Evolutionary conservation across 176 grass and related monocot species (phyloP).

Genomic region (Rhynchospora breviuscula): DNA sequence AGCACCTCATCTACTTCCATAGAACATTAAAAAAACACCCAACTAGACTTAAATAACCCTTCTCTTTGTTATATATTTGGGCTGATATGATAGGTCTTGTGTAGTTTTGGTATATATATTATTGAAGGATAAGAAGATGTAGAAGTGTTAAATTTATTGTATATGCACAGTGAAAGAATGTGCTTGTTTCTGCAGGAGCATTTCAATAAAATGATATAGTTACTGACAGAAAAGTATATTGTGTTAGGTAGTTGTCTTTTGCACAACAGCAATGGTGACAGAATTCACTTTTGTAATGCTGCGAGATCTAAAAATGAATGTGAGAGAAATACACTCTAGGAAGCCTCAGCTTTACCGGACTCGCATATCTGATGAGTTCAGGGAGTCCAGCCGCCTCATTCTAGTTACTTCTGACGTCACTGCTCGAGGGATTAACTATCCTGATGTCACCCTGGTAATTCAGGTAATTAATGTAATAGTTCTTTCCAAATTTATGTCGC

Average conservation of each 20-base stretch:
- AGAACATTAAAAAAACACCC: background rate
- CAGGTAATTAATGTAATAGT: conserved; percentile 44
- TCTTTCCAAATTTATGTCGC: background rate
- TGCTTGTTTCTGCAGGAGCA: background rate
- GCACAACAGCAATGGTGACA: conserved; percentile 78
- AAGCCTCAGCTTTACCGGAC: conserved; percentile 86
- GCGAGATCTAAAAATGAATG: conserved; percentile 77
- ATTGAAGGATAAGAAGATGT: background rate
- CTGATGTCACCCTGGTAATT: conserved; percentile 84
- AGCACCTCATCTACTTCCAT: background rate
- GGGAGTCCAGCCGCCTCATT: conserved; percentile 60
- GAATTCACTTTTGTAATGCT: conserved; percentile 89
- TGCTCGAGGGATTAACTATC: conserved; percentile 76
- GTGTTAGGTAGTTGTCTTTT: conserved; percentile 80
- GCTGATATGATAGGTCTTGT: background rate
- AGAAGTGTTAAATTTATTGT: background rate
- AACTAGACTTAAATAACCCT: background rate
- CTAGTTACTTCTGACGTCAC: conserved; percentile 90
- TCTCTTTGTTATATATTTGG: background rate
- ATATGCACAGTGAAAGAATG: background rate
- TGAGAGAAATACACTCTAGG: conserved; percentile 89
- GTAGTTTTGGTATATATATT: conserved; percentile 4
- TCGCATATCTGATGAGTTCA: conserved; percentile 84
- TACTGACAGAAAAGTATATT: background rate
- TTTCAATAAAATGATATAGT: background rate